Evolutionary conservation across 2,329 filamentous ascomycete genomes (phyloP).

Genomic region (Corinectria fuckeliana): DNA sequence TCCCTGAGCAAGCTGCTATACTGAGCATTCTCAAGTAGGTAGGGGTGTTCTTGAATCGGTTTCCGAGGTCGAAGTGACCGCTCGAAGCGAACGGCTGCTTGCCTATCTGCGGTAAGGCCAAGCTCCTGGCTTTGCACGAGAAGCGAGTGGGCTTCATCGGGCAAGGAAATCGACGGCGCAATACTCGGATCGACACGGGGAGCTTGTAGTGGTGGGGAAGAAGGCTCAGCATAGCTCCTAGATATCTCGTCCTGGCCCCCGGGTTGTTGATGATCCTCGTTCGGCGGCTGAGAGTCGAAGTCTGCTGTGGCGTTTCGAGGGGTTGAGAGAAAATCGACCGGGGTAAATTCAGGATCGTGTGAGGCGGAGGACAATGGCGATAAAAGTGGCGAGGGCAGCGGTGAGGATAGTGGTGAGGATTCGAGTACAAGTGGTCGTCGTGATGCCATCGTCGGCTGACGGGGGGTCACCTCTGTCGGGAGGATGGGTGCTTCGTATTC

Average conservation of each 20-base stretch:
- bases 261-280: slow-evolving; percentile 8
- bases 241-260: slow-evolving; percentile 44
- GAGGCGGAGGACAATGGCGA: slow-evolving; percentile 43
- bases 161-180: neutral
- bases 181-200: neutral
- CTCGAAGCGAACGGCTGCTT: slow-evolving; percentile 45
- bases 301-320: neutral
- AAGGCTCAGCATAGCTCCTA: slow-evolving; percentile 46
- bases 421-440: slow-evolving; percentile 1
- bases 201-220: slow-evolving; percentile 41
- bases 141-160: neutral
- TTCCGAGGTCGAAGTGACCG: slow-evolving; percentile 65
- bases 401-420: slow-evolving; percentile 40
- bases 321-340: slow-evolving; percentile 28
- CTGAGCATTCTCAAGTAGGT: slow-evolving; percentile 61
- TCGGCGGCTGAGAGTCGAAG: neutral
- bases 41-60: slow-evolving; percentile 67
- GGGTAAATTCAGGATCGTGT: slow-evolving; percentile 37
- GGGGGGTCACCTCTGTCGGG: slow-evolving; percentile 6
- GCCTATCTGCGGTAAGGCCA: slow-evolving; percentile 25
- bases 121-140: slow-evolving; percentile 27
- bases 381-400: slow-evolving; percentile 37
- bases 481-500: slow-evolving; percentile 17
- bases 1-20: slow-evolving; percentile 61
- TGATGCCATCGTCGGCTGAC: slow-evolving; percentile 9